phyloP scores from a whole-genome alignment of 805 yeast genomes.

The Monosporozyma aquatica region DNA sequence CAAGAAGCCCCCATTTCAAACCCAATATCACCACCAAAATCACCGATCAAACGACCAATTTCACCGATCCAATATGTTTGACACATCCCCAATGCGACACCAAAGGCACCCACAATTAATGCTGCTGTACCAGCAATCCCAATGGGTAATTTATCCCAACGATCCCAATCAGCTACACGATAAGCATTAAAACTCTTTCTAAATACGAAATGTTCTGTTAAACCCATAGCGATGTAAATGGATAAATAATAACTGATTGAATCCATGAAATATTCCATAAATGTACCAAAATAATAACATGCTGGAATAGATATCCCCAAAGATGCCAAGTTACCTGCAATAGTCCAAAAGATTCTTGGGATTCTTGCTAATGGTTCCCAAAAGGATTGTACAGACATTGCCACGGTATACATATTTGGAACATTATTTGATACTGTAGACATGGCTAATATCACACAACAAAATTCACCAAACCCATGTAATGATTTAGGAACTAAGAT shows the following conservation, averaged over 20 bases:
- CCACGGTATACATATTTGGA: slow-evolving; percentile 90
- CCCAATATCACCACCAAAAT: slow-evolving; percentile 76
- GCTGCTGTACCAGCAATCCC: slow-evolving; percentile 75
- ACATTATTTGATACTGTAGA: slow-evolving; percentile 87
- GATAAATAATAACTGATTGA: slow-evolving; percentile 86
- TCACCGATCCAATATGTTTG: slow-evolving; percentile 80
- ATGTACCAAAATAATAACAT: slow-evolving; percentile 59
- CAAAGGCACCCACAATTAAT: slow-evolving; percentile 75
- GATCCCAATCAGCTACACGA: slow-evolving; percentile 53
- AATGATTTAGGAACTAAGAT: slow-evolving; percentile 70
- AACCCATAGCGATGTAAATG: slow-evolving; percentile 63
- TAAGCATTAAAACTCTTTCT: slow-evolving; percentile 46
- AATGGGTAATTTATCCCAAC: slow-evolving; percentile 51
- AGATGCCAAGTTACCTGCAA: slow-evolving; percentile 62
- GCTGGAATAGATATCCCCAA: slow-evolving; percentile 88
- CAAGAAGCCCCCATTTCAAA: slow-evolving; percentile 67
- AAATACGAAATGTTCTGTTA: slow-evolving; percentile 80
- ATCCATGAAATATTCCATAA: slow-evolving; percentile 83
- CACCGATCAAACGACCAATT: slow-evolving; percentile 52
- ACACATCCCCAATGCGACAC: slow-evolving; percentile 79
- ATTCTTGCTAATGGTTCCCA: slow-evolving; percentile 66
- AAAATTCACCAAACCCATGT: slow-evolving; percentile 84
- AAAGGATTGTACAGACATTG: slow-evolving; percentile 75
- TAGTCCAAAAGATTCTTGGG: slow-evolving; percentile 80
- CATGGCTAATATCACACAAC: slow-evolving; percentile 73